A percentile compares a stretch with the other conserved stretches of the same genome.
Evolutionary conservation across 257 asterid genomes (phyloP).

Genomic region (Leonotis leonurus): DNA sequence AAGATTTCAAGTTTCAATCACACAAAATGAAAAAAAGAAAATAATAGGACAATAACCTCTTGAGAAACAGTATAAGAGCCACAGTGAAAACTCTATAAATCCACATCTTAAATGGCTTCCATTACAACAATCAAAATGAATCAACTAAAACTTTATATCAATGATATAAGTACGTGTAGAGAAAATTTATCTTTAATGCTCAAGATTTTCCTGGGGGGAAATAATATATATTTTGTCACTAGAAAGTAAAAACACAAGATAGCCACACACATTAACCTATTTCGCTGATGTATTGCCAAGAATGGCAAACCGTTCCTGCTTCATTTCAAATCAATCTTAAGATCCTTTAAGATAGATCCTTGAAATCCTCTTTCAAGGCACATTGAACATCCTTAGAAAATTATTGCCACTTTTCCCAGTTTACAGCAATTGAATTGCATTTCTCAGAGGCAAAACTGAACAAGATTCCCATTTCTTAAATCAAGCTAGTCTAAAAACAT

Average conservation of each 20-base stretch:
- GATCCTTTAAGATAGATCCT: not conserved
- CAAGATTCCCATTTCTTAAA: no score
- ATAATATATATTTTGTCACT: no score
- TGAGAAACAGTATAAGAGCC: not conserved
- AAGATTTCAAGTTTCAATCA: not conserved
- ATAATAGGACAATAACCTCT: not conserved
- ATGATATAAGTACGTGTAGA: not conserved
- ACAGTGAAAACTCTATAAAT: not conserved
- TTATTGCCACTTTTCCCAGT: no score
- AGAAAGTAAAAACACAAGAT: not conserved
- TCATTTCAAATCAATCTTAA: constrained; percentile 11
- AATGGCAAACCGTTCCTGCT: not conserved
- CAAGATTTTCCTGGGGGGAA: no score
- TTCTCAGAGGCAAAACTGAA: no score
- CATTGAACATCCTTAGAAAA: no score
- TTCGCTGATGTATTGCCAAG: constrained; percentile 3
- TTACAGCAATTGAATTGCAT: no score
- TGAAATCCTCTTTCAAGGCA: no score
- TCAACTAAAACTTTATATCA: not conserved
- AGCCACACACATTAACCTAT: not conserved
- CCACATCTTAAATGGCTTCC: no score
- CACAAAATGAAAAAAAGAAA: not conserved
- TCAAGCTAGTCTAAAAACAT: no score
- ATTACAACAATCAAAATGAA: not conserved
- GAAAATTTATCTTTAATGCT: not conserved